A percentile compares a stretch with the other conserved stretches of the same genome.
These are phyloP conservation scores for Ophiocordyceps camponoti-floridani DNA, from an alignment of 2,329 filamentous ascomycete species.

Conservation along the genomic window DNA sequence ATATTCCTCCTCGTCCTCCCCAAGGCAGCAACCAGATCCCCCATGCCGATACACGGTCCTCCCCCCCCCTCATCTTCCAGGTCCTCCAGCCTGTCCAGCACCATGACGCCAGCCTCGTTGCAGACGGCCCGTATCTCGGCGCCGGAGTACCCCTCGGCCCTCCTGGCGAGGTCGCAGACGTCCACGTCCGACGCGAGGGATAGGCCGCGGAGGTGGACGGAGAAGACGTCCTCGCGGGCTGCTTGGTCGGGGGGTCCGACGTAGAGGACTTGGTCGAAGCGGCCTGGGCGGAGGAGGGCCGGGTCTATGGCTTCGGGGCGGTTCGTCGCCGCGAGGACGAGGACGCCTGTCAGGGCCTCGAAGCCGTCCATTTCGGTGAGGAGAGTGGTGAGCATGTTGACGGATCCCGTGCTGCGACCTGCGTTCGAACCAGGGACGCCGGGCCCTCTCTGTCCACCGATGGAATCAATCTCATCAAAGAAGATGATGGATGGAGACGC, in stretches of 20 bases:
- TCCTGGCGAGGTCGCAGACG: constrained; percentile 39
- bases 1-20: constrained; percentile 35
- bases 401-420: constrained; percentile 24
- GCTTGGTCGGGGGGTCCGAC: constrained; percentile 61
- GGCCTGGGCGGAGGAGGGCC: constrained; percentile 67
- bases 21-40: constrained; percentile 25
- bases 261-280: constrained; percentile 73
- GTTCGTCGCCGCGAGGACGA: constrained; percentile 84
- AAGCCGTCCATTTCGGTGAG: constrained; percentile 95
- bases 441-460: constrained; percentile 35
- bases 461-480: constrained; percentile 90
- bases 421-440: constrained; percentile 24
- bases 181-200: constrained; percentile 46
- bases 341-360: constrained; percentile 63
- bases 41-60: constrained; percentile 14
- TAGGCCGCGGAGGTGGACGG: constrained; percentile 44
- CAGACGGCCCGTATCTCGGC: constrained; percentile 54
- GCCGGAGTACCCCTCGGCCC: constrained; percentile 65
- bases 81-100: constrained; percentile 18
- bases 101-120: constrained; percentile 23
- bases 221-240: constrained; percentile 61
- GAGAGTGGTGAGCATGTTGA: constrained; percentile 78
- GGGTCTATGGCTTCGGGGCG: constrained; percentile 73
- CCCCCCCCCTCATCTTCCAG: constrained; percentile 8
- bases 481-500: constrained; percentile 87